Evolutionary conservation across 1,284 basidiomycete species (phyloP).

Genomic region (Austropuccinia psidii): DNA sequence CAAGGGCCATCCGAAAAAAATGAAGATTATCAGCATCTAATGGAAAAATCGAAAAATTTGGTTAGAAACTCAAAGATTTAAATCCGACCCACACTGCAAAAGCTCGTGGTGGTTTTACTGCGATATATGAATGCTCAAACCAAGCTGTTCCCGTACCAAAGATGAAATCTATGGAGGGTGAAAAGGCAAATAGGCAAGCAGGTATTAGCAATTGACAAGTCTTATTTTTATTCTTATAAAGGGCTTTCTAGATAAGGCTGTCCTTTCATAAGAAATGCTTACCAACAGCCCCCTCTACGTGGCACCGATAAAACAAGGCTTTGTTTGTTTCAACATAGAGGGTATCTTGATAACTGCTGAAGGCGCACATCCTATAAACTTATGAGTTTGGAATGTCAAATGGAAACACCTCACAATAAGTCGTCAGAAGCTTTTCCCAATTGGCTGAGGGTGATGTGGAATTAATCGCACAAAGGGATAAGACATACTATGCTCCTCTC

Average conservation of each 20-base stretch:
- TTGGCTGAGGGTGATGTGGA: no score
- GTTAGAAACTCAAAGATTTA: no score
- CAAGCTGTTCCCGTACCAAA: constrained; percentile 12
- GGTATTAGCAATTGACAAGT: no score
- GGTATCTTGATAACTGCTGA: constrained; percentile 31
- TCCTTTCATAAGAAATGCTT: background rate
- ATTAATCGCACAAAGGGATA: background rate
- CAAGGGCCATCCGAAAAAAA: background rate
- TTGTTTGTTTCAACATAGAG: background rate
- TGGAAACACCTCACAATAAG: no score
- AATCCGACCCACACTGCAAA: background rate
- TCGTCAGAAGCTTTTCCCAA: no score
- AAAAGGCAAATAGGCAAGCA: no score
- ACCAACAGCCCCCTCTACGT: constrained; percentile 22
- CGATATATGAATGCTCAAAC: background rate
- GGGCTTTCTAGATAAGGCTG: no score
- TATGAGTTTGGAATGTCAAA: background rate
- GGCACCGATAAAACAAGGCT: constrained; percentile 2
- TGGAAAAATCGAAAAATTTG: background rate
- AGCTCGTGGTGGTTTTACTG: background rate
- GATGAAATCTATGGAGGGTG: constrained; percentile 12
- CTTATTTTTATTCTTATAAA: no score
- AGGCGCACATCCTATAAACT: background rate
- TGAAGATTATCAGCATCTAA: background rate
- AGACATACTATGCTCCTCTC: constrained; percentile 16